Conservation (phyloP, 768 basidiomycete genomes). For the Agaricus sinodeliciosus region DNA sequence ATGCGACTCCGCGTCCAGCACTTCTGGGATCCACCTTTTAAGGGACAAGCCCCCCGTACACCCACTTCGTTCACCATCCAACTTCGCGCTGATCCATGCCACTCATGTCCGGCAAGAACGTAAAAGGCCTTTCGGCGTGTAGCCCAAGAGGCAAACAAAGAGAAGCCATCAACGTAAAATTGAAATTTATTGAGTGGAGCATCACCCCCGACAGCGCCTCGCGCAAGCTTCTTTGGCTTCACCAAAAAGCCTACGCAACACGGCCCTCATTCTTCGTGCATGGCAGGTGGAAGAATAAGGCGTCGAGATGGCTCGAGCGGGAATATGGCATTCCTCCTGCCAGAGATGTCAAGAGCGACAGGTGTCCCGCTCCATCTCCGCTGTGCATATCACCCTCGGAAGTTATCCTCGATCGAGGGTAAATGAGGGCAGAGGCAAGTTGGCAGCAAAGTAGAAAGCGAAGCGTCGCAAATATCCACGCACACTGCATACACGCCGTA, state of each 20-base stretch:
- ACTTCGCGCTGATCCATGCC: slow-evolving; percentile 7
- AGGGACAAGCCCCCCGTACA: background rate
- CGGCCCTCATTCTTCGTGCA: background rate
- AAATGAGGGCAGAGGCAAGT: background rate
- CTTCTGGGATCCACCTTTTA: slow-evolving; percentile 2
- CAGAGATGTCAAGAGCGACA: background rate
- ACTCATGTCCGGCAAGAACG: slow-evolving; percentile 2
- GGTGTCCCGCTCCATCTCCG: slow-evolving; percentile 10
- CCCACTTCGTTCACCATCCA: background rate
- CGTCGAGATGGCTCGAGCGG: background rate
- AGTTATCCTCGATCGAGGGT: background rate
- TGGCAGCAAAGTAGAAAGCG: background rate
- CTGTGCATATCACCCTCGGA: slow-evolving; percentile 1
- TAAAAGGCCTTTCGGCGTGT: background rate
- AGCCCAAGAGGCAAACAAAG: background rate
- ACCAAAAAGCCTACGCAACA: background rate
- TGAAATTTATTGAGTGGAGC: background rate
- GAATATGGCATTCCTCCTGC: background rate
- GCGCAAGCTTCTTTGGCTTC: background rate
- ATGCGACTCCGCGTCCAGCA: background rate
- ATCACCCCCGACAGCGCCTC: background rate
- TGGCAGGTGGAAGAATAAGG: background rate
- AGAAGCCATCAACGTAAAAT: slow-evolving; percentile 1
- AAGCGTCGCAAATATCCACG: background rate
- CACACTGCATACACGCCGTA: slow-evolving; percentile 1